Conservation (phyloP, 2,329 filamentous ascomycete genomes). For the Phaeosphaeriaceae sp. region DNA sequence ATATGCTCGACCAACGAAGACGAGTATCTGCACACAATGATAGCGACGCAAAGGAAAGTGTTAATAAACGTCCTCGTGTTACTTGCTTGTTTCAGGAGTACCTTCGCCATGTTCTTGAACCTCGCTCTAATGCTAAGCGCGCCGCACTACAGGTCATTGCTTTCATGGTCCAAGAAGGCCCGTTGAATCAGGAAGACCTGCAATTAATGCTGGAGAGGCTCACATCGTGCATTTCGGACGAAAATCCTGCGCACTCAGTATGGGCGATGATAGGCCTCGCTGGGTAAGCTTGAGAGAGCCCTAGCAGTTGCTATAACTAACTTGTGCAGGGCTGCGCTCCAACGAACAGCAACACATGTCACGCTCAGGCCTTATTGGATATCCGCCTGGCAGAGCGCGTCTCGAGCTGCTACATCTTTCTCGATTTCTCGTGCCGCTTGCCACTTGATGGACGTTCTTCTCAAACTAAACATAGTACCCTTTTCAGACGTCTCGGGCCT, state of each 20-base stretch:
- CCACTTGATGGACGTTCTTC: slow-evolving; percentile 71
- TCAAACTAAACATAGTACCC: slow-evolving; percentile 69
- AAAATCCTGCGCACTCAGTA: slow-evolving; percentile 65
- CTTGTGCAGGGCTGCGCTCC: slow-evolving; percentile 37
- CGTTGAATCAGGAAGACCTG: slow-evolving; percentile 58
- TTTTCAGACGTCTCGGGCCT: slow-evolving; percentile 72
- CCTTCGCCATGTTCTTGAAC: slow-evolving; percentile 46
- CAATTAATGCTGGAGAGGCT: slow-evolving; percentile 65
- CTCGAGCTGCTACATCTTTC: slow-evolving; percentile 72
- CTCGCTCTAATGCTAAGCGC: slow-evolving; percentile 48
- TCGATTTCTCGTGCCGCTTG: slow-evolving; percentile 78
- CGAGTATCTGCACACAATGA: slow-evolving; percentile 19
- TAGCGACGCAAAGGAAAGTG: slow-evolving; percentile 26
- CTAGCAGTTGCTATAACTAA: slow-evolving; percentile 7
- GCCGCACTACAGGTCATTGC: slow-evolving; percentile 63
- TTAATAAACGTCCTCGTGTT: slow-evolving; percentile 48
- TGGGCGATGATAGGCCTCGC: slow-evolving; percentile 88
- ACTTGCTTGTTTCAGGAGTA: slow-evolving; percentile 49
- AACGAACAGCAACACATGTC: slow-evolving; percentile 27
- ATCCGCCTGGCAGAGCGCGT: slow-evolving; percentile 76
- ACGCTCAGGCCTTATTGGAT: slow-evolving; percentile 65
- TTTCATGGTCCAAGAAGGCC: slow-evolving; percentile 52
- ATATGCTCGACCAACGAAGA: slow-evolving; percentile 39
- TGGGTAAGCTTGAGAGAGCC: slow-evolving; percentile 61
- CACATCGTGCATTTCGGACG: slow-evolving; percentile 68